Conservation (phyloP, 306 rosid genomes). For the Sophora flavescens region DNA sequence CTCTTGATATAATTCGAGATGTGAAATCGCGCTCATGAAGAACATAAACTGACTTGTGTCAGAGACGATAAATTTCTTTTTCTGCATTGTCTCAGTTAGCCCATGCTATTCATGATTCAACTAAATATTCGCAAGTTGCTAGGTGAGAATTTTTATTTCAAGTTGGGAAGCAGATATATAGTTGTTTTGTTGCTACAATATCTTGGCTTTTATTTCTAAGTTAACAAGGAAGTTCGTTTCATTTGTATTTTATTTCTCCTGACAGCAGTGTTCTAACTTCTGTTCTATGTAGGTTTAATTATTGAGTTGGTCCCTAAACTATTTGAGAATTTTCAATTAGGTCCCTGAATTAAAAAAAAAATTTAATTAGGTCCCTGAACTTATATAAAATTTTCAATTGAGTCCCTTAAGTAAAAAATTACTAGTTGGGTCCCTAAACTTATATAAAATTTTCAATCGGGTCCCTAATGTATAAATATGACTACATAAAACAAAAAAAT, state of each 20-base stretch:
- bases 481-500: no score
- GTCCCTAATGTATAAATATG: no score
- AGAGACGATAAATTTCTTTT: neutral
- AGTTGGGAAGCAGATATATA: neutral
- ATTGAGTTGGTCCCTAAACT: no score
- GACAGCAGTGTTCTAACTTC: constrained; percentile 9
- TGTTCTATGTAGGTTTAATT: neutral
- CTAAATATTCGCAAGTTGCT: neutral
- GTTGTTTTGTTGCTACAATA: constrained; percentile 1
- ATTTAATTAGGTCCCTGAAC: no score
- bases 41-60: neutral
- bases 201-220: neutral
- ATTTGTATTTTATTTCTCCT: neutral
- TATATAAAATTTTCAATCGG: no score
- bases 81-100: neutral
- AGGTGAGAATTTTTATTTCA: constrained; percentile 12
- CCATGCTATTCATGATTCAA: constrained; percentile 3
- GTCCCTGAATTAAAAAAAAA: no score
- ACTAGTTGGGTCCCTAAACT: no score
- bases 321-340: no score
- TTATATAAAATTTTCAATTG: no score
- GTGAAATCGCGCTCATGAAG: neutral
- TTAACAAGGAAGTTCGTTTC: constrained; percentile 17
- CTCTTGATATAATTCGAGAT: neutral
- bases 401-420: no score